Percentiles rank a stretch among this genome's conserved stretches.
phyloP scores from a whole-genome alignment of 805 yeast species.

The Pichia manshurica region DNA sequence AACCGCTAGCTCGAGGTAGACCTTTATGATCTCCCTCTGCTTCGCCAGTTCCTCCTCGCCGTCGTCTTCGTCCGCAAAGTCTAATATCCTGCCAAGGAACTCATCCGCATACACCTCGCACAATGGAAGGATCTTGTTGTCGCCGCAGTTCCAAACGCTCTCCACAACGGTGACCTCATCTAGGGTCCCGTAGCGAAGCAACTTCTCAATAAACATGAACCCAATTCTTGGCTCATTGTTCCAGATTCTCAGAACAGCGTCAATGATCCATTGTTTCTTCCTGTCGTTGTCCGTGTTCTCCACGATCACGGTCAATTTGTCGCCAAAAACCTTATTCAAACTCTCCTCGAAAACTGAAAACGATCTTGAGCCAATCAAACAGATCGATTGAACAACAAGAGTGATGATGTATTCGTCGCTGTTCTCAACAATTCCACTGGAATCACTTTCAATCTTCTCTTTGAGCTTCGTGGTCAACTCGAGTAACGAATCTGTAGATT shows the following conservation, averaged over 20 bases:
- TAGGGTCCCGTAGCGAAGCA: slow-evolving; percentile 42
- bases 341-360: slow-evolving; percentile 67
- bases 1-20: slow-evolving; percentile 9
- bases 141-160: slow-evolving; percentile 28
- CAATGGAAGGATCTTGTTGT: slow-evolving; percentile 29
- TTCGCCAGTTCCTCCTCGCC: slow-evolving; percentile 20
- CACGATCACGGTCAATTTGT: slow-evolving; percentile 22
- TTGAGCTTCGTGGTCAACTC: slow-evolving; percentile 23
- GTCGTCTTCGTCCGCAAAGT: slow-evolving; percentile 14
- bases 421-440: slow-evolving; percentile 17
- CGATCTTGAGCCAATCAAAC: slow-evolving; percentile 84
- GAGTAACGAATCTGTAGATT: slow-evolving; percentile 25
- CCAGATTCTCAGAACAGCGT: slow-evolving; percentile 61
- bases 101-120: slow-evolving; percentile 44
- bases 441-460: slow-evolving; percentile 16
- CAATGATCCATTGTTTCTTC: slow-evolving; percentile 40
- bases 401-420: slow-evolving; percentile 45
- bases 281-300: slow-evolving; percentile 23
- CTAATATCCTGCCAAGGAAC: slow-evolving; percentile 25
- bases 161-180: slow-evolving; percentile 37
- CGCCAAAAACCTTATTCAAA: slow-evolving; percentile 29
- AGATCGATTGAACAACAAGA: slow-evolving; percentile 62
- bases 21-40: slow-evolving; percentile 12
- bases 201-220: slow-evolving; percentile 48
- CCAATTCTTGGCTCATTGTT: slow-evolving; percentile 60